phyloP scores from a whole-genome alignment of 106 monocot species.

The Acanthochlamys bracteata region DNA sequence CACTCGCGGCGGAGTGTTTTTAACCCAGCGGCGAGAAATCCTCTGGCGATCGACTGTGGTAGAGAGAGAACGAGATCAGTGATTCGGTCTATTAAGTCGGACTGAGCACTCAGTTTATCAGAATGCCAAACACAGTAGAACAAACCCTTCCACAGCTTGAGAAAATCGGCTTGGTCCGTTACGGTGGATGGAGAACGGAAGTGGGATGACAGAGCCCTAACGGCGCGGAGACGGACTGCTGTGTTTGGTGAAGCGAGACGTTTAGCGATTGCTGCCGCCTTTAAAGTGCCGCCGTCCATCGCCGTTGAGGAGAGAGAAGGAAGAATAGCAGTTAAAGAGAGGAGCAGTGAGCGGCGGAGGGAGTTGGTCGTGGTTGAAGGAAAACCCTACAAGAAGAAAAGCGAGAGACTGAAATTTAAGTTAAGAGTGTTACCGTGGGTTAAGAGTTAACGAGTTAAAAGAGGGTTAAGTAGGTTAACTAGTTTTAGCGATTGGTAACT shows the following conservation, averaged over 20 bases:
- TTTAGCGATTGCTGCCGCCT: conserved; percentile 54
- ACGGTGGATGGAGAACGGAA: conserved; percentile 10
- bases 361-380: too few species aligned
- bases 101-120: conserved; percentile 65
- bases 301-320: not conserved
- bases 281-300: conserved; percentile 20
- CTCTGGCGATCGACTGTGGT: conserved; percentile 21
- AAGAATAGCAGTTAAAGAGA: too few species aligned
- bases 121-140: conserved; percentile 96
- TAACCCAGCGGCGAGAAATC: conserved; percentile 54
- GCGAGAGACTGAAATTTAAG: too few species aligned
- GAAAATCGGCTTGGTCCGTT: conserved; percentile 45
- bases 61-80: conserved; percentile 37
- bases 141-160: conserved; percentile 98
- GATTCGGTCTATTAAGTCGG: conserved; percentile 48
- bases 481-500: too few species aligned
- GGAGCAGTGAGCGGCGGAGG: too few species aligned
- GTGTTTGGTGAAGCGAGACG: conserved; percentile 67
- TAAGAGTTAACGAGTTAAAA: too few species aligned
- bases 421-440: too few species aligned
- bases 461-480: too few species aligned
- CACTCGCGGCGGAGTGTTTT: conserved; percentile 86
- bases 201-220: not conserved
- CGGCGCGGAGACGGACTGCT: conserved; percentile 30
- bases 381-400: too few species aligned